These are phyloP conservation scores for Puccinellia tenuiflora DNA, from an alignment of 176 grass and related monocot species.

Conservation along the genomic window DNA sequence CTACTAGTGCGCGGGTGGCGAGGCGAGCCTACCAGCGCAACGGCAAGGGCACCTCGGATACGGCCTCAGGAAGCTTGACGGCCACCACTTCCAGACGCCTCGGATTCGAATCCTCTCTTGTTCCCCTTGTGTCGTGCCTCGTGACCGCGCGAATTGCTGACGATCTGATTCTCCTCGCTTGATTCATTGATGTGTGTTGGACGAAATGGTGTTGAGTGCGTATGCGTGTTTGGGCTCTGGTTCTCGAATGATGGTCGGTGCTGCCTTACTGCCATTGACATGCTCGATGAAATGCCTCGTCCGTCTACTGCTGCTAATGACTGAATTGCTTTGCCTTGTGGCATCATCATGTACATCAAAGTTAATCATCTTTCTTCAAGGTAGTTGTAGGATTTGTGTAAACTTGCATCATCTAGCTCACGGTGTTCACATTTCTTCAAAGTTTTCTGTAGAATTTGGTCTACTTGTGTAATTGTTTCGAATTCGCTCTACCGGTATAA, in stretches of 20 bases:
- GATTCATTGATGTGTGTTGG: neutral
- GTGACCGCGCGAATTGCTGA: neutral
- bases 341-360: no score
- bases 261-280: neutral
- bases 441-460: no score
- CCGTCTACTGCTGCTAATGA: no score
- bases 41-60: slow-evolving; percentile 57
- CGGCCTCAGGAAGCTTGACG: slow-evolving; percentile 79
- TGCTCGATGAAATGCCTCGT: slow-evolving; percentile 61
- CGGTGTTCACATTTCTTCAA: no score
- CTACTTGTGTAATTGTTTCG: no score
- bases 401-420: no score
- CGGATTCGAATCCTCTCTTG: neutral
- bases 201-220: slow-evolving; percentile 18
- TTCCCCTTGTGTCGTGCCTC: neutral
- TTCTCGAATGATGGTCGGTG: neutral
- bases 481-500: no score
- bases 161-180: neutral
- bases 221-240: neutral
- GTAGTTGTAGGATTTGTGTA: no score
- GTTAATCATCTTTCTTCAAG: no score
- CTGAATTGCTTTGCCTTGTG: no score
- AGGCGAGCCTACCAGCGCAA: slow-evolving; percentile 64
- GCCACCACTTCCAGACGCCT: slow-evolving; percentile 65
- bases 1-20: slow-evolving; percentile 52